Evolutionary conservation across 2,329 filamentous ascomycete genomes (phyloP).

Genomic region (Hypoxylon rubiginosum): DNA sequence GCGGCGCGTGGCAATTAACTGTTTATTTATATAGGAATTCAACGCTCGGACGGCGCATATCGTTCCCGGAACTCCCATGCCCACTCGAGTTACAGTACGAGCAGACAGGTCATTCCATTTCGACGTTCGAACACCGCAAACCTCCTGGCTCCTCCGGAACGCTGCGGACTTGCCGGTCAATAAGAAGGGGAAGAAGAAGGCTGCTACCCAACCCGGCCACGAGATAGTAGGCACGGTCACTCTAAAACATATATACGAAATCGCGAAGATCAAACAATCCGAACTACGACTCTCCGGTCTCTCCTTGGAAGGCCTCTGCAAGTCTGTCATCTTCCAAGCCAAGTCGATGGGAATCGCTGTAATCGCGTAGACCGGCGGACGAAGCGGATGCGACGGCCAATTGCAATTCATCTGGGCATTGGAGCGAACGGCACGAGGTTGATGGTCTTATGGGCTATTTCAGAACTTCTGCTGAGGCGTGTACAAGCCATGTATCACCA

Average conservation of each 20-base stretch:
- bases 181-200: slow-evolving; percentile 83
- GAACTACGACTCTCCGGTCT: slow-evolving; percentile 81
- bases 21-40: slow-evolving; percentile 78
- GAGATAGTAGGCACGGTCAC: slow-evolving; percentile 88
- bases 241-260: slow-evolving; percentile 97
- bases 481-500: slow-evolving; percentile 37
- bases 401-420: slow-evolving; percentile 20
- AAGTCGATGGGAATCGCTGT: slow-evolving; percentile 82
- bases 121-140: slow-evolving; percentile 93
- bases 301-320: slow-evolving; percentile 78
- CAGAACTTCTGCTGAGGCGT: slow-evolving; percentile 14
- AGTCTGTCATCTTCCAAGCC: slow-evolving; percentile 79
- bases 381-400: slow-evolving; percentile 4
- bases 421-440: slow-evolving; percentile 20
- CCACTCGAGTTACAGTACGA: slow-evolving; percentile 90
- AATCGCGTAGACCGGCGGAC: slow-evolving; percentile 63
- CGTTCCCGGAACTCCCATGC: slow-evolving; percentile 84
- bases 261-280: slow-evolving; percentile 93
- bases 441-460: slow-evolving; percentile 20
- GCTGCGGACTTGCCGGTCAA: slow-evolving; percentile 79
- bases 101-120: slow-evolving; percentile 95
- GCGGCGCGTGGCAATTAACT: slow-evolving; percentile 32
- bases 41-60: slow-evolving; percentile 94
- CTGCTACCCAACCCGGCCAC: slow-evolving; percentile 79
- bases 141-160: slow-evolving; percentile 87